These are phyloP conservation scores for Sporobolus alterniflorus DNA, from an alignment of 202 grass and related monocot genomes.

Conservation along the genomic window DNA sequence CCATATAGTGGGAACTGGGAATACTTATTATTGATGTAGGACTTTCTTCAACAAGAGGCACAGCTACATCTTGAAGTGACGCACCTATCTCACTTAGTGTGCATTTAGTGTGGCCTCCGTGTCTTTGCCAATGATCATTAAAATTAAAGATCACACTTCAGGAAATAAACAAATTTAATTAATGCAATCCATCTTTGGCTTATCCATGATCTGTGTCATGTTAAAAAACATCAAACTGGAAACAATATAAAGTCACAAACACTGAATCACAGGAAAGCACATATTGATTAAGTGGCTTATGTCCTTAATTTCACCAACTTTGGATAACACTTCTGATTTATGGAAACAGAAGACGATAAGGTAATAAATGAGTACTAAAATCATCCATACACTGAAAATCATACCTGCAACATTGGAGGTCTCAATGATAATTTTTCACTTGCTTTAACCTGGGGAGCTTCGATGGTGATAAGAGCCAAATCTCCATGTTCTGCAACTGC, in stretches of 20 bases:
- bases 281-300: not conserved
- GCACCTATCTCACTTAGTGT: not conserved
- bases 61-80: not conserved
- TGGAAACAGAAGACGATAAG: not conserved
- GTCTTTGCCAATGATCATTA: not conserved
- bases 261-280: not conserved
- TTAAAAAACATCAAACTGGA: not conserved
- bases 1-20: not conserved
- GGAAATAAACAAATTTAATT: not conserved
- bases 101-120: not conserved
- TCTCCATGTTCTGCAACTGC: conserved; percentile 86
- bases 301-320: not conserved
- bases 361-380: conserved; percentile 12
- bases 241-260: conserved; percentile 1
- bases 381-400: conserved; percentile 13
- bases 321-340: not conserved
- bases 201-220: not conserved
- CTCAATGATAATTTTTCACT: conserved; percentile 86
- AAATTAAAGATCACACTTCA: not conserved
- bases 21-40: not conserved
- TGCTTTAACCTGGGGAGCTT: conserved; percentile 64
- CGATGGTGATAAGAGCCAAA: conserved; percentile 91
- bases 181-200: not conserved
- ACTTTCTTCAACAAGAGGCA: not conserved
- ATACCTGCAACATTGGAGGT: conserved; percentile 96